Conservation (phyloP, 176 grass and related monocot genomes). For the Melocanna baccifera region DNA sequence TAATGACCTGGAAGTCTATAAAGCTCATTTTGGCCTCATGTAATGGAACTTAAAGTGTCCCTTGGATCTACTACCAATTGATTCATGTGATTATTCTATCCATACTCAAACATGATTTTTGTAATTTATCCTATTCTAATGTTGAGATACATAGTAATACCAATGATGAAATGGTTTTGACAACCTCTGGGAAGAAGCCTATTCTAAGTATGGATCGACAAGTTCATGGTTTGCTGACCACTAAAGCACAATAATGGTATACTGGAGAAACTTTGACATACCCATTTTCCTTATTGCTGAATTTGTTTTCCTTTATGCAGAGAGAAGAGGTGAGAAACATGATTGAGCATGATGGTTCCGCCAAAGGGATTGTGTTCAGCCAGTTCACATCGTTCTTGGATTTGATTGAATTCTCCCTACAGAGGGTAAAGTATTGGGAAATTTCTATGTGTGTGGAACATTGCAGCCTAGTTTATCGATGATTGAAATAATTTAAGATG, state of each 20-base stretch:
- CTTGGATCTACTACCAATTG: neutral
- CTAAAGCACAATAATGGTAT: neutral
- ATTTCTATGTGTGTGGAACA: neutral
- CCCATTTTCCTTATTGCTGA: neutral
- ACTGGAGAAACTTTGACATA: neutral
- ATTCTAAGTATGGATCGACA: neutral
- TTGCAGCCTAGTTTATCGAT: neutral
- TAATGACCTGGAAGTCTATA: neutral
- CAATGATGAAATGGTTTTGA: neutral
- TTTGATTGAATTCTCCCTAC: conserved; percentile 80
- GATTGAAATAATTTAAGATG: conserved; percentile 25
- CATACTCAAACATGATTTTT: neutral
- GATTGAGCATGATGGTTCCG: conserved; percentile 87
- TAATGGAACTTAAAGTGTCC: neutral
- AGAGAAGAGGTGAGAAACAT: conserved; percentile 88
- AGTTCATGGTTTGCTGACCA: neutral
- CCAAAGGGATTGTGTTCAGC: conserved; percentile 96
- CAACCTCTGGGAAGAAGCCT: neutral
- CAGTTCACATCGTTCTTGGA: conserved; percentile 95
- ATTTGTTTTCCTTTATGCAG: conserved; percentile 35
- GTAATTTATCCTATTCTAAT: neutral
- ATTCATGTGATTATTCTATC: neutral
- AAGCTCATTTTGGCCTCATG: neutral
- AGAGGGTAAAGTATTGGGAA: conserved; percentile 42
- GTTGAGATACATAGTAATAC: neutral